Percentiles rank a stretch among this genome's conserved stretches.
These are phyloP conservation scores for Aspergillus nidulans DNA, from an alignment of 495 filamentous ascomycete genomes.

Conservation along the genomic window DNA sequence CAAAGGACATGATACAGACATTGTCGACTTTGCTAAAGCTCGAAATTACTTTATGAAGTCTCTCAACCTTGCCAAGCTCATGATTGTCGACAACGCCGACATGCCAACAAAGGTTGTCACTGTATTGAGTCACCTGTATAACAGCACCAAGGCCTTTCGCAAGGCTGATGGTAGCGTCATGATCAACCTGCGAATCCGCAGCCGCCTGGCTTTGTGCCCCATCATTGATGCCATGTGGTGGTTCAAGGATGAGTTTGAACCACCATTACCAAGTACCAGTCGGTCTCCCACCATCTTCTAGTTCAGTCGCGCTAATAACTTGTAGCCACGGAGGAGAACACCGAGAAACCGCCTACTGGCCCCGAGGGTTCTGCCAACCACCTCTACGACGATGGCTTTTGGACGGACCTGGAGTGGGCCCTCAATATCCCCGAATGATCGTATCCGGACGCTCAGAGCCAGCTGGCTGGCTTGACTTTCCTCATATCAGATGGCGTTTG, in stretches of 20 bases:
- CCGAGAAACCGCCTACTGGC: background rate
- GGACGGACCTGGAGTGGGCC: conserved; percentile 34
- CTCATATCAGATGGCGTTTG: background rate
- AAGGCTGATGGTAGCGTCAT: conserved; percentile 37
- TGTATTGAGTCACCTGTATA: conserved; percentile 39
- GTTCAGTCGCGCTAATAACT: background rate
- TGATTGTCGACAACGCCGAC: conserved; percentile 37
- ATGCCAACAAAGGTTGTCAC: conserved; percentile 29
- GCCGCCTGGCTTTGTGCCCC: conserved; percentile 36
- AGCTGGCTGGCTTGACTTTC: background rate
- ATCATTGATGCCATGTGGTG: conserved; percentile 47
- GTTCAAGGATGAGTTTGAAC: conserved; percentile 47
- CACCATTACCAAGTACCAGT: background rate
- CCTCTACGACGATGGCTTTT: background rate
- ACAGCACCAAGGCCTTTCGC: conserved; percentile 43
- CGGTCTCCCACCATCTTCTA: background rate
- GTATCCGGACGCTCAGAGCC: background rate
- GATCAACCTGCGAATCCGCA: conserved; percentile 37
- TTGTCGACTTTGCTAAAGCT: conserved; percentile 31
- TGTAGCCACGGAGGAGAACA: background rate
- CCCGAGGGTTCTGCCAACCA: background rate
- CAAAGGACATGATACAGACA: conserved; percentile 27
- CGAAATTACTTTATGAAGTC: conserved; percentile 30
- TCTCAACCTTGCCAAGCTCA: conserved; percentile 36
- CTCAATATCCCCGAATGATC: conserved; percentile 9